Percentiles rank a stretch among this genome's conserved stretches.
Conservation (phyloP, 2,329 filamentous ascomycete genomes). For the Sordariomycetes sp. region DNA sequence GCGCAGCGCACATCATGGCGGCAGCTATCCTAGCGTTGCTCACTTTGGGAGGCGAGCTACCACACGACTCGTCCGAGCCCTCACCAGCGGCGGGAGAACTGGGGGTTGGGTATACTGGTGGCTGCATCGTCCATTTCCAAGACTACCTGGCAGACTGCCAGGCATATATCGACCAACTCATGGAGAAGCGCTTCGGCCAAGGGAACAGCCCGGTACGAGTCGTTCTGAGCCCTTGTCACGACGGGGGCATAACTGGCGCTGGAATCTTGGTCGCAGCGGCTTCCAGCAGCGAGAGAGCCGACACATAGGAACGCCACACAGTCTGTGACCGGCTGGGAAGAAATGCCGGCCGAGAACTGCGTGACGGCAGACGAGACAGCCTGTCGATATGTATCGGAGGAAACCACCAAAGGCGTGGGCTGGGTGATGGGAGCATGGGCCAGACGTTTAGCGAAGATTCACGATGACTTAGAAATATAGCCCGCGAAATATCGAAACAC, state of each 20-base stretch:
- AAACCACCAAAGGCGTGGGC: no score
- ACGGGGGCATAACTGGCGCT: conserved; percentile 53
- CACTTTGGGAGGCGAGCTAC: conserved; percentile 58
- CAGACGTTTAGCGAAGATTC: no score
- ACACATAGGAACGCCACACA: no score
- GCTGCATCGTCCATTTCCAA: conserved; percentile 72
- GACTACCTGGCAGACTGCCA: conserved; percentile 65
- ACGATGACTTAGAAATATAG: no score
- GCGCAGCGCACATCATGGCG: conserved; percentile 66
- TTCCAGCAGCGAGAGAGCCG: conserved; percentile 23
- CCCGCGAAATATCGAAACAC: no score
- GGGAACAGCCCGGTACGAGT: conserved; percentile 28
- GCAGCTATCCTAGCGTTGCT: conserved; percentile 64
- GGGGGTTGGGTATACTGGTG: conserved; percentile 71
- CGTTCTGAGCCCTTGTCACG: conserved; percentile 45
- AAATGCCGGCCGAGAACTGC: no score
- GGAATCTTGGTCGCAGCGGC: conserved; percentile 46
- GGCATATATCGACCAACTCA: conserved; percentile 50
- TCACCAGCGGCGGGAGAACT: conserved; percentile 39
- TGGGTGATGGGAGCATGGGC: no score
- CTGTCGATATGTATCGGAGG: no score
- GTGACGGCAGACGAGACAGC: no score
- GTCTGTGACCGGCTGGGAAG: no score
- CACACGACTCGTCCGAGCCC: neutral
- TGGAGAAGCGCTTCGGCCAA: conserved; percentile 18